Evolutionary conservation across 2,329 filamentous ascomycete genomes (phyloP), one percentile per base, ranked within the genome.

Genomic region (Sclerotinia spermophila): DNA sequence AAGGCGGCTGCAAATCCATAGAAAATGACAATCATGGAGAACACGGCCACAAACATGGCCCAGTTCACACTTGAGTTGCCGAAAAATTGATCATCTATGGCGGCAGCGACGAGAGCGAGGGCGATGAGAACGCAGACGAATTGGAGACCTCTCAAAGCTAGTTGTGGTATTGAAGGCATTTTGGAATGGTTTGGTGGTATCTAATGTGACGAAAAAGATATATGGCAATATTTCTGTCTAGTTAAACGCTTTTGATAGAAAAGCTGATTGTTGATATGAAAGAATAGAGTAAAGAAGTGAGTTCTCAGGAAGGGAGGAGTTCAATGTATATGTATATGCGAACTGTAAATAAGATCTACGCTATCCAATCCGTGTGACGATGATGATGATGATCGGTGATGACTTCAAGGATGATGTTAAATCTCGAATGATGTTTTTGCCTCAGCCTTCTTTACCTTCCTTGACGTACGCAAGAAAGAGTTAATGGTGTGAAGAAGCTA

Each of bases 11-110:
- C 84, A 5, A 92, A 81, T 70, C 91, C 89, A 79, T 87, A 89
- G 66, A 94, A 79, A 53, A 88, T 81, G 59, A 86, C 85, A 44
- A 93, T 77, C 89, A 91, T 91, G 56, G 86, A 85, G 73, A 92
- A 83, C 0, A 86, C 86, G 48, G 87, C 84, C 74, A 90, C 87
- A 80, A 94, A 94, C 83, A 94, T 90, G 80, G 87, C 84, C 72
- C 75, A 80, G 73, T 88, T 85, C 17, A 84, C 80, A 0, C 87
- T 86, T 61, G 91, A 83, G 2, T 92, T 84, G 0, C 87, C 87
- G 61, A 91, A 86, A 0, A 88, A 89, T 73, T 90, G 86, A 7
- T 38, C n/a, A 0, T 73, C 75, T 53, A 80, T 79, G 2, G 77
- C 78, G 53, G 79, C 78, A 24, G 78, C 78, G 40, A 80, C 71